Percentiles rank a stretch among this genome's conserved stretches.
Conservation (phyloP, 169 alveolate genomes). For the Cryptosporidium viatorum region DNA sequence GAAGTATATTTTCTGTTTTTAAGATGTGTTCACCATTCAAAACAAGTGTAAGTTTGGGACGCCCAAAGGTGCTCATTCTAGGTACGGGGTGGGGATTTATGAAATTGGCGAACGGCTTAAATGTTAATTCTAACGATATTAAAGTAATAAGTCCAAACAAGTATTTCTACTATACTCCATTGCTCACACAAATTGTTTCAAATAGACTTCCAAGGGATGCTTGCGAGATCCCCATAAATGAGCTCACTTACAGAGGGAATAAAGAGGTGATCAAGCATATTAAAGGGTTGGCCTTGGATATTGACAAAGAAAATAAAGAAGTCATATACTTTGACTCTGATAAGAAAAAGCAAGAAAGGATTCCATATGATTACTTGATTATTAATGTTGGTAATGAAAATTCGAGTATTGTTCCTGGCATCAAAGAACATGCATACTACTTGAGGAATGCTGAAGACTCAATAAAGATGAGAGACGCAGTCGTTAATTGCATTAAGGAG, state of each 20-base stretch:
- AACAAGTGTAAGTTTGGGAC: not conserved
- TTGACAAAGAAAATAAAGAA: conserved; percentile 45
- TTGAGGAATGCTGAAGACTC: conserved; percentile 31
- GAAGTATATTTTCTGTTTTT: not conserved
- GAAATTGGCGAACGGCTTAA: conserved; percentile 2
- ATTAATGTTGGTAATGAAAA: conserved; percentile 64
- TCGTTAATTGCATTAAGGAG: conserved; percentile 15
- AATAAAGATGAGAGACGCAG: conserved; percentile 33
- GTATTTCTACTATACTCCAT: conserved; percentile 35
- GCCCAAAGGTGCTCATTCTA: conserved; percentile 19
- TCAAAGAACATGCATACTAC: conserved; percentile 42
- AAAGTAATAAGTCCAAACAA: conserved; percentile 37
- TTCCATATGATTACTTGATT: conserved; percentile 54
- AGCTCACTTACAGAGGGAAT: conserved; percentile 40
- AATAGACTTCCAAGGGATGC: conserved; percentile 52
- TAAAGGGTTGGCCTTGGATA: conserved; percentile 40
- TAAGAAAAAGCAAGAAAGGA: conserved; percentile 2
- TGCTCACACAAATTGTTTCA: conserved; percentile 60
- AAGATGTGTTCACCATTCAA: not conserved
- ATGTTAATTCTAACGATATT: conserved; percentile 28
- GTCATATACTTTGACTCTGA: conserved; percentile 38
- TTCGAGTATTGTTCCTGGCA: conserved; percentile 43
- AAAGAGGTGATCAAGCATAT: conserved; percentile 38
- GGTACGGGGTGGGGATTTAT: conserved; percentile 74
- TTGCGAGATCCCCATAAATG: conserved; percentile 44